Conservation (phyloP, 2,329 filamentous ascomycete genomes). For the Sclerotinia nivalis region DNA sequence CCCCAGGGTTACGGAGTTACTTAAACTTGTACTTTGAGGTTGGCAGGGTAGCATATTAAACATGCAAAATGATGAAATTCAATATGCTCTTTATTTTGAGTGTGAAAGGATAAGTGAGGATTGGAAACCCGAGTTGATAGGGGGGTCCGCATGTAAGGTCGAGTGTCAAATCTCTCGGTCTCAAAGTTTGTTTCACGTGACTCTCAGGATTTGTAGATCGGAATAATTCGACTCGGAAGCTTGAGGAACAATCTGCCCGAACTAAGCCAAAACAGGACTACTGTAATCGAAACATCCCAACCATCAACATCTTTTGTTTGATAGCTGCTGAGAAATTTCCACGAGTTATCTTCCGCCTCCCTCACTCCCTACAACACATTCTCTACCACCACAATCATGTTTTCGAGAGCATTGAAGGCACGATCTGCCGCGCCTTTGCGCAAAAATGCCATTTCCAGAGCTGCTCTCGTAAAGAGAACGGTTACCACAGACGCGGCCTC, state of each 20-base stretch:
- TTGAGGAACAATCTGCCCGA: slow-evolving; percentile 17
- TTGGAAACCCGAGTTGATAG: slow-evolving; percentile 1
- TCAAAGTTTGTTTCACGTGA: slow-evolving; percentile 1
- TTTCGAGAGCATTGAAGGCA: slow-evolving; percentile 68
- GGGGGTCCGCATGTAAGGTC: not conserved
- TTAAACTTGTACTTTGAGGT: slow-evolving; percentile 1
- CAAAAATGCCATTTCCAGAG: slow-evolving; percentile 34
- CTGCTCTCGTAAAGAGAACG: slow-evolving; percentile 55
- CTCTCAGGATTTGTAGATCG: no score
- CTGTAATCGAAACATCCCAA: slow-evolving; percentile 24
- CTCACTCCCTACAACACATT: slow-evolving; percentile 23
- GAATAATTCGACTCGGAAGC: slow-evolving; percentile 6
- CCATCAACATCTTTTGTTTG: slow-evolving; percentile 25
- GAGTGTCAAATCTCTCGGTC: not conserved
- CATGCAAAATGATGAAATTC: slow-evolving; percentile 8
- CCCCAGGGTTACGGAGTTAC: slow-evolving; percentile 15
- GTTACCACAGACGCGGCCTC: slow-evolving; percentile 97
- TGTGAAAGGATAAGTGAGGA: not conserved
- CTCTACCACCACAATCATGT: slow-evolving; percentile 53
- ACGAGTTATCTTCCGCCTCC: slow-evolving; percentile 18
- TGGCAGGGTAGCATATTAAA: slow-evolving; percentile 14
- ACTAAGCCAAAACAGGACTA: slow-evolving; percentile 19
- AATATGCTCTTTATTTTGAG: not conserved
- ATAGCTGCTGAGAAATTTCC: slow-evolving; percentile 23
- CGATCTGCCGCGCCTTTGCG: slow-evolving; percentile 59